phyloP scores from a whole-genome alignment of 2,329 filamentous ascomycete genomes.

The Colletotrichum sp. region DNA sequence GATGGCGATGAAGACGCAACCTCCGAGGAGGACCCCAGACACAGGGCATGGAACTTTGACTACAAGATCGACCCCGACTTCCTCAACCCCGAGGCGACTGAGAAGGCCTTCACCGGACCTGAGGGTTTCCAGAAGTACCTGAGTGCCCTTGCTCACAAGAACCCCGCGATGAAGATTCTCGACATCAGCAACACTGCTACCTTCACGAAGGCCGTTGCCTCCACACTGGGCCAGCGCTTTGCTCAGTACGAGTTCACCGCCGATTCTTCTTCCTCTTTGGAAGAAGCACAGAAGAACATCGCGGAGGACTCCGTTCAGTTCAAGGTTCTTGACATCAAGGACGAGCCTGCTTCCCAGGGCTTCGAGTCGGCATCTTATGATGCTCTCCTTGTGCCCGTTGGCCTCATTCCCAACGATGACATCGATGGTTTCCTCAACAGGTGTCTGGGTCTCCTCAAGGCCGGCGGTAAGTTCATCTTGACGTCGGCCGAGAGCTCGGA shows the following conservation, averaged over 20 bases:
- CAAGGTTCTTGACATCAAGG: conserved; percentile 34
- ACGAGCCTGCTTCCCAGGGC: conserved; percentile 35
- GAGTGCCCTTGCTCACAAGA: conserved; percentile 27
- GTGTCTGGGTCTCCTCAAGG: conserved; percentile 27
- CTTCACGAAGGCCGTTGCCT: conserved; percentile 1
- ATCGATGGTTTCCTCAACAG: conserved; percentile 27
- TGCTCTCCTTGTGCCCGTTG: conserved; percentile 36
- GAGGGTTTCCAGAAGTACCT: conserved; percentile 4
- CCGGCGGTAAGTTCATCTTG: conserved; percentile 32
- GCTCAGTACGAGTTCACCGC: not conserved
- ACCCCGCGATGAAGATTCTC: conserved; percentile 18
- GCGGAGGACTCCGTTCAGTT: conserved; percentile 46
- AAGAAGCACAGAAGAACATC: conserved; percentile 39
- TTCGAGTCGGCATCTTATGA: conserved; percentile 37
- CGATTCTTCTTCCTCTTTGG: not conserved
- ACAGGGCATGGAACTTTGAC: conserved; percentile 24
- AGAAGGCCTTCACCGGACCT: not conserved
- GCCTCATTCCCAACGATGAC: conserved; percentile 33
- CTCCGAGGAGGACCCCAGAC: not conserved
- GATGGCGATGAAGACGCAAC: not conserved
- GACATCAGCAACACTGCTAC: not conserved
- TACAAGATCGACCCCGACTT: conserved; percentile 38
- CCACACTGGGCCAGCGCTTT: not conserved
- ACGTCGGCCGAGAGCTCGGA: conserved; percentile 22
- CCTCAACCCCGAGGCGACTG: conserved; percentile 28